These are phyloP conservation scores for Crithidia sp. DNA, from an alignment of 208 protist species.

Conservation along the genomic window DNA sequence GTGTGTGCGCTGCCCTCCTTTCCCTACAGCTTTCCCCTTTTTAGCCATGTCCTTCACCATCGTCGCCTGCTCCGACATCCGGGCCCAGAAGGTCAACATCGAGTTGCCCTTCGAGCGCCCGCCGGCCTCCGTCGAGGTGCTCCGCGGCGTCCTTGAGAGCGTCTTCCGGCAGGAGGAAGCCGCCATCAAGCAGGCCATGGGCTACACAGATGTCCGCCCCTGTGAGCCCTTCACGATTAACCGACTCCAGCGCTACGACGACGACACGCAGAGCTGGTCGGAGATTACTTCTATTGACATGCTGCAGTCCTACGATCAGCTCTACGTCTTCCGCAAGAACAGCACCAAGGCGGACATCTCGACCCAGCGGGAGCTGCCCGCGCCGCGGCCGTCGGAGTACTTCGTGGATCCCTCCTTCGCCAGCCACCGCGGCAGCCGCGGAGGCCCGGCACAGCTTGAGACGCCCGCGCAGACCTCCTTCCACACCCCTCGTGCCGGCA, in stretches of 20 bases:
- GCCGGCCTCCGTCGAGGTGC: slow-evolving; percentile 50
- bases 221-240: slow-evolving; percentile 81
- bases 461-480: slow-evolving; percentile 8
- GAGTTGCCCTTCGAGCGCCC: slow-evolving; percentile 68
- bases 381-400: slow-evolving; percentile 51
- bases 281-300: slow-evolving; percentile 44
- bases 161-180: slow-evolving; percentile 74
- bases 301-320: slow-evolving; percentile 76
- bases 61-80: slow-evolving; percentile 76
- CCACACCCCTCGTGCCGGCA: slow-evolving; percentile 9
- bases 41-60: slow-evolving; percentile 52
- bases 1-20: background rate
- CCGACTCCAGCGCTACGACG: slow-evolving; percentile 71
- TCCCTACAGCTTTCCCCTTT: background rate
- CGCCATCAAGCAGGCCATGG: slow-evolving; percentile 46
- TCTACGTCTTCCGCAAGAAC: slow-evolving; percentile 85
- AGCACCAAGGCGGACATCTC: slow-evolving; percentile 80
- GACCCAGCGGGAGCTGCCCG: slow-evolving; percentile 69
- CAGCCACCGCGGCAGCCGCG: background rate
- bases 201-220: slow-evolving; percentile 43
- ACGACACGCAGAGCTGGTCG: slow-evolving; percentile 69
- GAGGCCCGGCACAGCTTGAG: background rate
- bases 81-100: slow-evolving; percentile 77
- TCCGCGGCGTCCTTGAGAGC: slow-evolving; percentile 59
- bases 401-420: slow-evolving; percentile 25